These are phyloP conservation scores for Calonectria pseudoturangicola DNA, from an alignment of 2,329 filamentous ascomycete species.

Conservation along the genomic window DNA sequence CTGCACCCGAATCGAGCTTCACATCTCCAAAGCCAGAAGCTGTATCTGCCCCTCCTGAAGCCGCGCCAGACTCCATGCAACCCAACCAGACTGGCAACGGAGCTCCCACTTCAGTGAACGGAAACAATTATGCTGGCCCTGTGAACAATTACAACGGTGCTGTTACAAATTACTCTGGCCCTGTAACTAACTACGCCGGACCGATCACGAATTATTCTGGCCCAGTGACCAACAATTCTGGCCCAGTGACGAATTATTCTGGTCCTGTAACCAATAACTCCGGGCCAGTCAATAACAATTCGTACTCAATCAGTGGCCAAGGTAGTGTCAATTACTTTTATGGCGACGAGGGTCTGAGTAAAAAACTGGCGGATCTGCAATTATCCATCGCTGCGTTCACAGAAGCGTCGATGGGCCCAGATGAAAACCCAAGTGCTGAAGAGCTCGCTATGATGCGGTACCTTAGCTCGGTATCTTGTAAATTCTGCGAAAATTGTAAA, in stretches of 20 bases:
- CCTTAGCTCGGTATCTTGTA: not conserved
- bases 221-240: not conserved
- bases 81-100: not conserved
- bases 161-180: not conserved
- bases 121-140: not conserved
- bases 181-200: not conserved
- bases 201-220: not conserved
- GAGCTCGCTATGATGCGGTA: not conserved
- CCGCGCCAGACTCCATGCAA: not conserved
- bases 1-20: not conserved
- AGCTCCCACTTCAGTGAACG: not conserved
- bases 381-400: not conserved
- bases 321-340: slow-evolving; percentile 5
- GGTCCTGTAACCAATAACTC: slow-evolving; percentile 1
- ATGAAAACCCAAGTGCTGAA: not conserved
- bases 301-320: slow-evolving; percentile 4
- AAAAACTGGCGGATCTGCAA: not conserved
- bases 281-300: not conserved
- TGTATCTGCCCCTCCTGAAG: not conserved
- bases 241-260: not conserved
- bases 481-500: slow-evolving; percentile 19
- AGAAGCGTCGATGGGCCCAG: not conserved
- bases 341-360: not conserved
- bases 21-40: not conserved
- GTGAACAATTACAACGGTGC: not conserved